phyloP scores from a whole-genome alignment of 371 early-diverging fungal genomes.

The Choanephora cucurbitarum region DNA sequence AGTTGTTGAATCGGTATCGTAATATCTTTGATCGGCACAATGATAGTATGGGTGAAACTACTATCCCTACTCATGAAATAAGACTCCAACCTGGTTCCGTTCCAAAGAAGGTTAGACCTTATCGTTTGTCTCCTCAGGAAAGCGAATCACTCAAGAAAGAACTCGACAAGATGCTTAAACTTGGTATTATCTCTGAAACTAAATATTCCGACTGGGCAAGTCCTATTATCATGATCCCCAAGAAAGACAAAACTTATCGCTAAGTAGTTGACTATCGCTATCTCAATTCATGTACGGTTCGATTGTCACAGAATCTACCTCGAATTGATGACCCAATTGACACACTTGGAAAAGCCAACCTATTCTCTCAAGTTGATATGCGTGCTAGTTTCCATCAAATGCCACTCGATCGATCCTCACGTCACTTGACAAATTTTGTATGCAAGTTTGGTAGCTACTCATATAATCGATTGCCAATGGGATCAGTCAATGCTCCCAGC shows the following conservation, averaged over 20 bases:
- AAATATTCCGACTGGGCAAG: slow-evolving; percentile 1
- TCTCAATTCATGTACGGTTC: neutral
- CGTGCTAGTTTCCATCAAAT: slow-evolving; percentile 39
- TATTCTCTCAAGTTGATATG: slow-evolving; percentile 15
- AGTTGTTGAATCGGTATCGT: neutral
- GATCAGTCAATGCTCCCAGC: slow-evolving; percentile 34
- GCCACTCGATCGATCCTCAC: slow-evolving; percentile 19
- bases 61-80: slow-evolving; percentile 1
- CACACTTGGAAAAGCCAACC: slow-evolving; percentile 11
- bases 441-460: slow-evolving; percentile 33
- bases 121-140: neutral
- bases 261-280: neutral
- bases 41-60: slow-evolving; percentile 6
- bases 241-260: neutral
- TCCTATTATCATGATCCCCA: slow-evolving; percentile 3
- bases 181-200: slow-evolving; percentile 16
- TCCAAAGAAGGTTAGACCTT: slow-evolving; percentile 1
- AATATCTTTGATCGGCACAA: slow-evolving; percentile 10
- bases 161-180: slow-evolving; percentile 6
- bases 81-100: neutral
- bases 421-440: slow-evolving; percentile 49
- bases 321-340: slow-evolving; percentile 38
- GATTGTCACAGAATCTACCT: slow-evolving; percentile 26
- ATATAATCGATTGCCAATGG: slow-evolving; percentile 38
- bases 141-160: slow-evolving; percentile 1